Base-by-base conservation (phyloP, 2,329 filamentous ascomycete species). In the Microcyclosporella mali region DNA sequence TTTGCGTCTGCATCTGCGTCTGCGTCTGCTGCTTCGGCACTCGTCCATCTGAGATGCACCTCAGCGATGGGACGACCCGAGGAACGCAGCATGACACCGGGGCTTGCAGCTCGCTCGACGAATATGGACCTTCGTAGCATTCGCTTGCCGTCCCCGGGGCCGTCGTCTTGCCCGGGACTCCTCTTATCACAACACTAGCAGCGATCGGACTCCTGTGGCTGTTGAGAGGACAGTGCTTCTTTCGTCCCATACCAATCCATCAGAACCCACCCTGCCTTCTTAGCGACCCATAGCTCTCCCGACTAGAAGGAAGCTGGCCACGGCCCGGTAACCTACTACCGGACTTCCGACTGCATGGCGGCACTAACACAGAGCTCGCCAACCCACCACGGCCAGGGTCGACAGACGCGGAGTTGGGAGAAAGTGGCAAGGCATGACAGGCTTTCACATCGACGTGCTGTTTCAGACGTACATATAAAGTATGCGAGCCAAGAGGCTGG, bases 291-390 rank as follows among this genome's bases (percentile, higher is more conserved):
- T 52, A 50, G 47, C 47, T 40, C 44, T 50, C 44, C 50, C 50
- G 44, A 37, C 42, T 43, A 47, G 31, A 41, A 41, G 45, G 47
- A 47, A 49, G 40, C 43, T 51, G 45, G 37, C 38, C 33, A 42
- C 43, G 48, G 52, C 36, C 46, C 50, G 43, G 37, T 30, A 52
- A 52, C 50, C 50, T 52, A 47, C 41, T 33, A 29, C 39, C 29
- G 37, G 47, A 45, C 38, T 43, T 37, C 36, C 46, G 46, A 49
- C 34, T 43, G 28, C 33, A 25, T 29, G 37, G 30, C 40, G 25
- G 36, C 35, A 35, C 42, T 39, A 48, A 39, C 34, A 39, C 31
- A 28, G 21, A 25, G 21, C 21, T 25, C 21, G 21, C 32, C 9
- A 30, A 40, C 25, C 37, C 37, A 33, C 37, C 37, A 40, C 12